These are phyloP conservation scores for Oryza coarctata DNA, from an alignment of 176 grass and related monocot species.

Conservation along the genomic window DNA sequence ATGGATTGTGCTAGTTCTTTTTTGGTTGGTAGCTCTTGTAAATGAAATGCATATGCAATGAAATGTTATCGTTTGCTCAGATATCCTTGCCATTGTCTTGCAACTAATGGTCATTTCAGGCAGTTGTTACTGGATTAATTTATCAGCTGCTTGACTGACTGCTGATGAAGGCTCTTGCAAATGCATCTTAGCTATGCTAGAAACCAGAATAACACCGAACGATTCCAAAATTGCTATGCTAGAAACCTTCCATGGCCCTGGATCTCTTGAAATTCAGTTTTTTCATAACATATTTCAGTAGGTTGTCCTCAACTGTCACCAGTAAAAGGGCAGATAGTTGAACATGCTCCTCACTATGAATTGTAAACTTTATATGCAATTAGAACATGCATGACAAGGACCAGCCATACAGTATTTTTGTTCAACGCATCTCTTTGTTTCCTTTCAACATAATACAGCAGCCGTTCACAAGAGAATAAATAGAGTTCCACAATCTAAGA, in stretches of 20 bases:
- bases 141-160: background rate
- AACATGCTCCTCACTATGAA: background rate
- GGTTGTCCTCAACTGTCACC: background rate
- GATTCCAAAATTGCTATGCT: background rate
- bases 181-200: background rate
- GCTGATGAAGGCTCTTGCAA: background rate
- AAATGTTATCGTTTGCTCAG: background rate
- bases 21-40: background rate
- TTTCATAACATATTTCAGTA: background rate
- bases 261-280: background rate
- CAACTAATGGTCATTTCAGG: background rate
- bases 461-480: constrained; percentile 28
- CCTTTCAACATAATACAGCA: constrained; percentile 7
- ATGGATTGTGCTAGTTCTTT: background rate
- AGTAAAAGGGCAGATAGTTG: background rate
- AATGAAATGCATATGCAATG: background rate
- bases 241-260: background rate
- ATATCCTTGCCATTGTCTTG: background rate
- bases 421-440: background rate
- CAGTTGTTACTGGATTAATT: background rate
- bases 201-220: too few relatives aligned
- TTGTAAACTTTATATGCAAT: background rate
- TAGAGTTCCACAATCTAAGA: constrained; percentile 22
- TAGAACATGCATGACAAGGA: background rate
- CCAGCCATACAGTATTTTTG: constrained; percentile 1